Conservation (phyloP, 352 stramenopile species). For the Globisporangium yorkense region DNA sequence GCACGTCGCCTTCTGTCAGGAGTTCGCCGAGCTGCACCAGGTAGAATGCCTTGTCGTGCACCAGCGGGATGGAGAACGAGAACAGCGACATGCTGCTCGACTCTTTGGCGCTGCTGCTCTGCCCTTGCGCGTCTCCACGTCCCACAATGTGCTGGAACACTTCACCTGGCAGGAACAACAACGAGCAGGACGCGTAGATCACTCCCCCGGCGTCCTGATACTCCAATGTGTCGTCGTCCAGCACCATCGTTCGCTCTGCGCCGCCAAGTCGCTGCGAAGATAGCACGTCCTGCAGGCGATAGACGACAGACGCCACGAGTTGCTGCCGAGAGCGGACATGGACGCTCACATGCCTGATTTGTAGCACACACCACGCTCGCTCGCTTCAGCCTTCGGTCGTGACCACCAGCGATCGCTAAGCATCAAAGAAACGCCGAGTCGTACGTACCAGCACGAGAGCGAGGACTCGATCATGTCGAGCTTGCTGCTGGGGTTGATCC, state of each 20-base stretch:
- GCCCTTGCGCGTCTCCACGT: background rate
- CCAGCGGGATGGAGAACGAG: conserved; percentile 27
- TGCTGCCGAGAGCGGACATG: conserved; percentile 25
- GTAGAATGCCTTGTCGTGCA: conserved; percentile 24
- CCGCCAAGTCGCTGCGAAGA: background rate
- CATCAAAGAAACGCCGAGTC: background rate
- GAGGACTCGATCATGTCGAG: conserved; percentile 5
- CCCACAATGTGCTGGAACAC: background rate
- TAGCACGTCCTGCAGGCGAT: conserved; percentile 21
- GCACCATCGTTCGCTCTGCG: conserved; percentile 18
- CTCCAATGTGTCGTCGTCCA: conserved; percentile 24
- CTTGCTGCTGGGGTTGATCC: conserved; percentile 6
- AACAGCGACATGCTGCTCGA: conserved; percentile 7
- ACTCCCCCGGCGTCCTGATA: conserved; percentile 16
- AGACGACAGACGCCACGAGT: conserved; percentile 26
- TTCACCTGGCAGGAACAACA: conserved; percentile 28
- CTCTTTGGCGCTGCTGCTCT: background rate
- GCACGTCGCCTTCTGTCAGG: conserved; percentile 20
- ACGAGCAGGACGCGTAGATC: conserved; percentile 29
- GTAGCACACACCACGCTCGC: background rate
- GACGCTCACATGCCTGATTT: conserved; percentile 26
- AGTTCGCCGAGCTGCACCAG: conserved; percentile 30
- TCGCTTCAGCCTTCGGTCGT: background rate
- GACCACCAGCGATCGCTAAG: background rate
- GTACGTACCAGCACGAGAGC: conserved; percentile 12